Base-by-base conservation (phyloP, 805 yeast genomes). In the Candida namnaoensis region DNA sequence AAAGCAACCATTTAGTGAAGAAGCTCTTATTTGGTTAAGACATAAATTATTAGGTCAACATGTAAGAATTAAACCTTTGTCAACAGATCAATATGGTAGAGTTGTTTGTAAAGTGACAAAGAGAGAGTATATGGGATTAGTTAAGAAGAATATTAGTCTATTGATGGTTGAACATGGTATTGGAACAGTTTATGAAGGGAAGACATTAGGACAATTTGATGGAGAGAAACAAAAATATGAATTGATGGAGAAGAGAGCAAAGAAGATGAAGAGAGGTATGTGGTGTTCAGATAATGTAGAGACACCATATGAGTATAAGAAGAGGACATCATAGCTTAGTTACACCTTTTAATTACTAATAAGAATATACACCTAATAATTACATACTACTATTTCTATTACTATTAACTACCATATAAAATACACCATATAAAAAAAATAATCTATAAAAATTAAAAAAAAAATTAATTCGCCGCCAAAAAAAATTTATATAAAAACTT, bases 131-230 rank as follows among this genome's bases (percentile, higher is more conserved):
- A 76, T 79, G 19, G 93, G 95, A 0, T 72, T 72, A 50, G 2
- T 26, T 2, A 7, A 4, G 7, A 75, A 73, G 46, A 95, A 93
- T 56, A 81, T 93, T 13, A 83, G 96, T 53, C 77, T 80, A 7
- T 93, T 91, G 58, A 88, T 93, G 96, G 62, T 93, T 14, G 72
- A 76, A 37, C 64, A 73, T 34, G 99, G 99, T 0, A 66, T 88
- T 56, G 97, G 87, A 0, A 76, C 88, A 0, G 90, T 90, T 0
- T 93, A 93, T 53, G 98, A 91, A 56, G 84, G 88, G 1, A 83
- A 80, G 44, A 54, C 65, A 5, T 82, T 87, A 0, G 93, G 90
- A 0, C 95, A 90, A 57, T 91, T 88, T 60, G 96, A 91, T 49
- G 88, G 86, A 1, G 72, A 71, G 43, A 93, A 87, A 56, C 53